Percentiles rank a stretch among this genome's conserved stretches.
Evolutionary conservation across 2,329 filamentous ascomycete genomes (phyloP).

Genomic region (Penicillium oxalicum): DNA sequence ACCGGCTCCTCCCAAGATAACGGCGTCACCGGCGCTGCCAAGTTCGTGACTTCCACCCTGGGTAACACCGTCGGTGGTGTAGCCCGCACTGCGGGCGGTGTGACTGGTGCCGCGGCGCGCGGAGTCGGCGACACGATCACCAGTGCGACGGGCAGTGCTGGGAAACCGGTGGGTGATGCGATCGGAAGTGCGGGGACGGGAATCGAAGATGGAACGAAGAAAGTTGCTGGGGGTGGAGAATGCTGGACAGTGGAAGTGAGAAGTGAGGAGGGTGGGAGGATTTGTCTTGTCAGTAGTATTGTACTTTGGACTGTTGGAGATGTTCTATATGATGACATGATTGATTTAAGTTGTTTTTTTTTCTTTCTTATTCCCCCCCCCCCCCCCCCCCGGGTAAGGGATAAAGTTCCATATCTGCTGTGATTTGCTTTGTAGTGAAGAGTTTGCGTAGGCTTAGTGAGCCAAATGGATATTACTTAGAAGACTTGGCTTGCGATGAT

Average conservation of each 20-base stretch:
- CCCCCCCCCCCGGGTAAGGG: too few relatives aligned
- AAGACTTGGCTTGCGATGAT: too few relatives aligned
- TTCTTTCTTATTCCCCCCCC: too few relatives aligned
- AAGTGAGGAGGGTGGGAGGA: conserved; percentile 1
- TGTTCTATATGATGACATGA: neutral
- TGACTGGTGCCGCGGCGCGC: conserved; percentile 52
- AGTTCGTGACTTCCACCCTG: conserved; percentile 51
- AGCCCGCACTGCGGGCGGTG: conserved; percentile 48
- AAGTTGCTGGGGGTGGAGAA: conserved; percentile 52
- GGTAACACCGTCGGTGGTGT: conserved; percentile 53
- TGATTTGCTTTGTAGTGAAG: too few relatives aligned
- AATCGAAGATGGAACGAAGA: conserved; percentile 47
- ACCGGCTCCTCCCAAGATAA: conserved; percentile 23
- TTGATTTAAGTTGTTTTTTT: neutral
- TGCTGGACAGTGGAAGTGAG: conserved; percentile 50
- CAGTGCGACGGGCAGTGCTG: conserved; percentile 49
- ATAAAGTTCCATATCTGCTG: too few relatives aligned
- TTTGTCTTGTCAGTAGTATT: neutral
- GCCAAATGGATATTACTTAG: too few relatives aligned
- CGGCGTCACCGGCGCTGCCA: conserved; percentile 48
- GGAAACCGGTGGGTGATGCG: conserved; percentile 52
- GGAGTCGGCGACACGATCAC: conserved; percentile 54
- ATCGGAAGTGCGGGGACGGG: conserved; percentile 50
- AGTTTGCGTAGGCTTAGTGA: too few relatives aligned
- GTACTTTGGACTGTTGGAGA: too few relatives aligned